Percentiles rank a stretch among this genome's conserved stretches.
phyloP scores from a whole-genome alignment of 2,329 filamentous ascomycete species.

The Dactylellina parvicollis region DNA sequence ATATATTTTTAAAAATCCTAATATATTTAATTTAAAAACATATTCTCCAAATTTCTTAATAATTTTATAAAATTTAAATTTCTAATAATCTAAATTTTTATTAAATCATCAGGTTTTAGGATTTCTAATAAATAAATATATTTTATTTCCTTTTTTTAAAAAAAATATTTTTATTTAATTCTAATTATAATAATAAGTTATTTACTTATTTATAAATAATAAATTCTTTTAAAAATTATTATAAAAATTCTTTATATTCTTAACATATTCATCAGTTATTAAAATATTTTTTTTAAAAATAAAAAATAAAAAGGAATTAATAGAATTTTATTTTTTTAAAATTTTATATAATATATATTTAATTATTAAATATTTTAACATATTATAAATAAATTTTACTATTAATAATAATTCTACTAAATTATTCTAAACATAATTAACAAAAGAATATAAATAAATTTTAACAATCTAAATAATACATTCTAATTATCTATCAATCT shows the following conservation, averaged over 20 bases:
- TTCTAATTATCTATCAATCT: no score
- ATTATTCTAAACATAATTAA: background rate
- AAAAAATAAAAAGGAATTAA: no score
- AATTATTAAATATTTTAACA: background rate
- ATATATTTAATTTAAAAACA: no score
- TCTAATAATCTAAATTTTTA: no score
- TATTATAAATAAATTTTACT: no score
- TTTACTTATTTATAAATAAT: background rate
- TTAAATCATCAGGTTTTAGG: background rate
- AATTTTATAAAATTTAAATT: no score
- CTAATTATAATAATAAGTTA: constrained; percentile 8
- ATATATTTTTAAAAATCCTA: no score
- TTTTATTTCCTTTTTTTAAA: no score
- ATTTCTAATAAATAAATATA: no score
- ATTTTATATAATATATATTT: background rate
- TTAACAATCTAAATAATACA: no score
- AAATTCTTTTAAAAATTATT: constrained; percentile 3
- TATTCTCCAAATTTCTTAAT: no score
- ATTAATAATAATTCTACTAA: background rate
- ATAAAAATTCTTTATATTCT: background rate
- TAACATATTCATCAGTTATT: constrained; percentile 4
- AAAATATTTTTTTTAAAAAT: background rate
- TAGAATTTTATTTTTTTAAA: background rate
- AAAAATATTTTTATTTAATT: background rate
- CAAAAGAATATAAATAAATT: background rate